Percentiles rank a stretch among this genome's conserved stretches.
phyloP scores from a whole-genome alignment of 139 green algal species.

The Volvox reticuliferus region DNA sequence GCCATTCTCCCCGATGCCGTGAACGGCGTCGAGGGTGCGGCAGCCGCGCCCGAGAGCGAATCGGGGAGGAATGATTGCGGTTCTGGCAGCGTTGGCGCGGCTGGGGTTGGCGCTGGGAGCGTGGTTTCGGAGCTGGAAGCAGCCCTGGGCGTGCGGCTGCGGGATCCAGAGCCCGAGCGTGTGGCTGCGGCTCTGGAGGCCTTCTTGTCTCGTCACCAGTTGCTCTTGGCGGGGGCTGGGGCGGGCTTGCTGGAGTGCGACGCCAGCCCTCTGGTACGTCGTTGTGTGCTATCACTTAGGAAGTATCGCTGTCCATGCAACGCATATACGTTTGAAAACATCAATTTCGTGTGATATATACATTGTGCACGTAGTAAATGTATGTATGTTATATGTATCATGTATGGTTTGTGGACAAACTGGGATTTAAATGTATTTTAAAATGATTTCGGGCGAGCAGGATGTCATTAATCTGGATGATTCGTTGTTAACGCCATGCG shows the following conservation, averaged over 20 bases:
- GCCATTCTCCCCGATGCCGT: not conserved
- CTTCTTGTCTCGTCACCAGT: constrained; percentile 13
- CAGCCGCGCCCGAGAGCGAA: not conserved
- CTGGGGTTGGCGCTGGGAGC: not conserved
- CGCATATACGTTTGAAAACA: too few species aligned
- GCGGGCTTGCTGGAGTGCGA: not conserved
- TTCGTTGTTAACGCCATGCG: too few species aligned
- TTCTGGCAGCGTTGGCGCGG: not conserved
- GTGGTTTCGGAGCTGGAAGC: constrained; percentile 22
- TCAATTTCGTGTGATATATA: too few species aligned
- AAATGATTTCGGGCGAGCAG: too few species aligned
- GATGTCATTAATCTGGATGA: too few species aligned
- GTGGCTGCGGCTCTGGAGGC: constrained; percentile 12
- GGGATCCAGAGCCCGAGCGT: not conserved
- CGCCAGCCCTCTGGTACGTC: constrained; percentile 8
- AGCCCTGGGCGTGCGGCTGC: constrained; percentile 25
- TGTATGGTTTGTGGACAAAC: too few species aligned
- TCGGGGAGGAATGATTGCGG: not conserved
- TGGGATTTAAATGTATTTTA: too few species aligned
- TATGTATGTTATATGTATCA: too few species aligned
- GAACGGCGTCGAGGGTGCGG: too few species aligned
- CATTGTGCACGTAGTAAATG: too few species aligned
- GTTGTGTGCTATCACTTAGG: not conserved
- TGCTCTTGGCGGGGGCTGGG: not conserved
- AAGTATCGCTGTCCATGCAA: too few species aligned